Evolutionary conservation across 2,329 filamentous ascomycete genomes (phyloP).

Genomic region (Pestalotiopsis fici): DNA sequence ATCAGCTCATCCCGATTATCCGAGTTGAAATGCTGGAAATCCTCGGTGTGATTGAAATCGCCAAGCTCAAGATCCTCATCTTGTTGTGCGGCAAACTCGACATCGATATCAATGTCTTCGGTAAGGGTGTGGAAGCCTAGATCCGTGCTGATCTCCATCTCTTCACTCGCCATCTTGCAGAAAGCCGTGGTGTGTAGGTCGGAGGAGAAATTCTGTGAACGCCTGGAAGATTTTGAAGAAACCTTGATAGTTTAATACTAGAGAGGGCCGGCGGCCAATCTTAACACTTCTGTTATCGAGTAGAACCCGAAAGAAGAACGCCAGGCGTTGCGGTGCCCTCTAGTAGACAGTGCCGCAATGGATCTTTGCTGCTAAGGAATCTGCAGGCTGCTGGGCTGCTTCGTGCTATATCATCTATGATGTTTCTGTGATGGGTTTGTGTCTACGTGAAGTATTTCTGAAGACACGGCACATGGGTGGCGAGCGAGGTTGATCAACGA

Average conservation of each 20-base stretch:
- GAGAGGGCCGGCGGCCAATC: background rate
- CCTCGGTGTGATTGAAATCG: slow-evolving; percentile 28
- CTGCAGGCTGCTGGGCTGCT: background rate
- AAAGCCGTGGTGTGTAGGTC: background rate
- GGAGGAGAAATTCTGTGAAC: too few species aligned
- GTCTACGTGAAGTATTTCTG: background rate
- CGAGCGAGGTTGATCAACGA: background rate
- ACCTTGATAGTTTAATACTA: background rate
- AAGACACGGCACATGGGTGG: background rate
- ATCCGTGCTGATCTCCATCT: slow-evolving; percentile 34
- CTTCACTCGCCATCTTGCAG: slow-evolving; percentile 30
- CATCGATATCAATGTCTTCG: slow-evolving; percentile 35
- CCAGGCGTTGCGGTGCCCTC: background rate
- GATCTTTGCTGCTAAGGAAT: background rate
- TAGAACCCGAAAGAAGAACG: background rate
- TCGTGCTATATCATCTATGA: background rate
- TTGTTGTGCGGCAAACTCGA: slow-evolving; percentile 29
- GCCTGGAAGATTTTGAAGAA: background rate
- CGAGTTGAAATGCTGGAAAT: slow-evolving; percentile 29
- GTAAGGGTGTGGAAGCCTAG: slow-evolving; percentile 26
- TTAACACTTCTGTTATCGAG: background rate
- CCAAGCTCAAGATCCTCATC: slow-evolving; percentile 33
- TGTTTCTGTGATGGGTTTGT: background rate
- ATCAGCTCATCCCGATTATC: slow-evolving; percentile 33
- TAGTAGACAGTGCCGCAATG: background rate